phyloP scores from a whole-genome alignment of 306 rosid genomes.

The Vigna reflexopilosa region DNA sequence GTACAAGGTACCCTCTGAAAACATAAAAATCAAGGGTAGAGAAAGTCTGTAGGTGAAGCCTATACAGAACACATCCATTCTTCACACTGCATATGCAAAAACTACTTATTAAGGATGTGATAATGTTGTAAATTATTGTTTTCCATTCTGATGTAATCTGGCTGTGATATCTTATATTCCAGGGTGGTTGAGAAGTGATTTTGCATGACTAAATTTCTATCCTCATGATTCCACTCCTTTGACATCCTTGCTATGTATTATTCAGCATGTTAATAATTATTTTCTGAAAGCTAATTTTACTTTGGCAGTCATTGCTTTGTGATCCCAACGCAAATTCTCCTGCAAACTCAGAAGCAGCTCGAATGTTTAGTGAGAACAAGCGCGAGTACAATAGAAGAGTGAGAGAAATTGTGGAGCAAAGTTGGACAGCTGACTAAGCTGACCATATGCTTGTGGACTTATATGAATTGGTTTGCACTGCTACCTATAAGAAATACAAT shows the following conservation, averaged over 20 bases:
- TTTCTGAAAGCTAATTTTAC: conserved; percentile 31
- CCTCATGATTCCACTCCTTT: conserved; percentile 4
- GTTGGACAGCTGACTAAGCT: conserved; percentile 92
- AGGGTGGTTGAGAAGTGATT: background rate
- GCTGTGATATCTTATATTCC: background rate
- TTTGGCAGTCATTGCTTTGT: conserved; percentile 84
- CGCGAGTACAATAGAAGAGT: conserved; percentile 95
- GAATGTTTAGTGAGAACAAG: conserved; percentile 96
- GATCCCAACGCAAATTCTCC: conserved; percentile 98
- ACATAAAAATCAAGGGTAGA: background rate
- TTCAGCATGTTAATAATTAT: background rate
- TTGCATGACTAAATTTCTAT: background rate
- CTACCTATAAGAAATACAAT: conserved; percentile 37
- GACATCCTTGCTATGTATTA: background rate
- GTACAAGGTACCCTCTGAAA: background rate
- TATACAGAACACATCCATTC: background rate
- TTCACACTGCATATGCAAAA: background rate
- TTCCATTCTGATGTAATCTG: background rate
- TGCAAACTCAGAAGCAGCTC: conserved; percentile 96
- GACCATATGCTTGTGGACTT: background rate
- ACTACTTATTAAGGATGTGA: conserved; percentile 1
- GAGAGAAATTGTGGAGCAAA: conserved; percentile 93
- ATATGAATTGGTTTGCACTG: conserved; percentile 47
- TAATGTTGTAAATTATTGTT: background rate
- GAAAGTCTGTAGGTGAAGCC: too few species aligned